Conservation (phyloP, 306 rosid species). For the Senna tora region DNA sequence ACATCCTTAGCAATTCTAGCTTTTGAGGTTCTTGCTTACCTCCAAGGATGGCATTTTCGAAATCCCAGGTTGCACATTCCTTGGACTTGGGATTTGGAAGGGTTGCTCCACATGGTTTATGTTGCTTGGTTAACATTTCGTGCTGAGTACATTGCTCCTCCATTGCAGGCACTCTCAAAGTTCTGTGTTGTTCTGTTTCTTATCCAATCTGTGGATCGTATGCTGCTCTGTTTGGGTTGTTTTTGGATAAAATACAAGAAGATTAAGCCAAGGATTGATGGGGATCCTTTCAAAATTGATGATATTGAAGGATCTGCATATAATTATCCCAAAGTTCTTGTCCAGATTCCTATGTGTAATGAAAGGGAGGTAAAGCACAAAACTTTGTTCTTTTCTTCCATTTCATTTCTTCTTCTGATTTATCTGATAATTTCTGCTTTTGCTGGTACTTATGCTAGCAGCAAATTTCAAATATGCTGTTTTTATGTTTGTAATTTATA, state of each 20-base stretch:
- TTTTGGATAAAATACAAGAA: conserved; percentile 82
- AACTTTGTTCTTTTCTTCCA: conserved; percentile 5
- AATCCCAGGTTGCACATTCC: conserved; percentile 77
- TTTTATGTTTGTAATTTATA: conserved; percentile 1
- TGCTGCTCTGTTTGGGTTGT: conserved; percentile 84
- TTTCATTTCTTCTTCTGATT: neutral
- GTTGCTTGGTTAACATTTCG: conserved; percentile 79
- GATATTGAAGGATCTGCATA: conserved; percentile 66
- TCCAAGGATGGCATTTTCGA: conserved; percentile 83
- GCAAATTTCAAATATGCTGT: conserved; percentile 14
- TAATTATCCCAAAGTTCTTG: conserved; percentile 83
- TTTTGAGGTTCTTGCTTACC: conserved; percentile 76
- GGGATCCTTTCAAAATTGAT: conserved; percentile 54
- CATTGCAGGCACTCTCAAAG: conserved; percentile 72
- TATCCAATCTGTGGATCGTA: conserved; percentile 84
- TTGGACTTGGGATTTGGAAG: conserved; percentile 65
- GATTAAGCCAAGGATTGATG: conserved; percentile 67
- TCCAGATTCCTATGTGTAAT: conserved; percentile 96
- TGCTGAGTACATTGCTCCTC: conserved; percentile 83
- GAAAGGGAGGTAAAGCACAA: conserved; percentile 77
- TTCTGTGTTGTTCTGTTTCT: conserved; percentile 85
- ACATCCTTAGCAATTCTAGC: conserved; percentile 68
- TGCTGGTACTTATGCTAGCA: neutral
- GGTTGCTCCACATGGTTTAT: conserved; percentile 68
- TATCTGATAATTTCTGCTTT: conserved; percentile 16